phyloP scores from a whole-genome alignment of 371 early-diverging fungal genomes.

The Mortierella sp. region DNA sequence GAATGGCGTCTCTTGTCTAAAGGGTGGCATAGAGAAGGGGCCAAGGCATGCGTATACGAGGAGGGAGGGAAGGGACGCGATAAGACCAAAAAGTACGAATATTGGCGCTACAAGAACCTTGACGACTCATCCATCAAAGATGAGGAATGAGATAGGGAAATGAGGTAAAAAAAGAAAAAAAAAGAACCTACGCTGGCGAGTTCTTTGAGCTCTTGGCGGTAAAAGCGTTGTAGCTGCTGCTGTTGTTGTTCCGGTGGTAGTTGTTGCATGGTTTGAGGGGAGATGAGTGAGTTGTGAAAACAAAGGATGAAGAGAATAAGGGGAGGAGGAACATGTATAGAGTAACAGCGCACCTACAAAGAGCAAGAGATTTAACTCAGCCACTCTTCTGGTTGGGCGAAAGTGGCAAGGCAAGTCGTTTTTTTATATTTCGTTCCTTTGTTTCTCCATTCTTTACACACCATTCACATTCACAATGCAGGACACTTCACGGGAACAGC shows the following conservation, averaged over 20 bases:
- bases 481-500: constrained; percentile 37
- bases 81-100: constrained; percentile 22
- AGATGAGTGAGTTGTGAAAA: background rate
- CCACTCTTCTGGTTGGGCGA: constrained; percentile 1
- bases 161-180: background rate
- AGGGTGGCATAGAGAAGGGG: background rate
- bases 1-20: constrained; percentile 40
- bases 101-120: background rate
- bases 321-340: background rate
- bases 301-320: background rate
- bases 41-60: background rate
- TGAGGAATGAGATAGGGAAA: background rate
- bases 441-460: background rate
- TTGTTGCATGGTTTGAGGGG: constrained; percentile 23
- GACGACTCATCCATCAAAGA: background rate
- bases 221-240: constrained; percentile 40
- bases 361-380: background rate
- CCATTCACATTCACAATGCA: constrained; percentile 23
- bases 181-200: constrained; percentile 44
- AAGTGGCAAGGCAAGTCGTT: background rate
- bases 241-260: constrained; percentile 30
- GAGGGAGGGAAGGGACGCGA: constrained; percentile 5
- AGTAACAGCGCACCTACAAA: background rate
- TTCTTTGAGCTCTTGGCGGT: constrained; percentile 47
- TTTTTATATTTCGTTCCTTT: background rate